These are phyloP conservation scores for Naganishia friedmannii DNA, from an alignment of 768 basidiomycete species.

Conservation along the genomic window DNA sequence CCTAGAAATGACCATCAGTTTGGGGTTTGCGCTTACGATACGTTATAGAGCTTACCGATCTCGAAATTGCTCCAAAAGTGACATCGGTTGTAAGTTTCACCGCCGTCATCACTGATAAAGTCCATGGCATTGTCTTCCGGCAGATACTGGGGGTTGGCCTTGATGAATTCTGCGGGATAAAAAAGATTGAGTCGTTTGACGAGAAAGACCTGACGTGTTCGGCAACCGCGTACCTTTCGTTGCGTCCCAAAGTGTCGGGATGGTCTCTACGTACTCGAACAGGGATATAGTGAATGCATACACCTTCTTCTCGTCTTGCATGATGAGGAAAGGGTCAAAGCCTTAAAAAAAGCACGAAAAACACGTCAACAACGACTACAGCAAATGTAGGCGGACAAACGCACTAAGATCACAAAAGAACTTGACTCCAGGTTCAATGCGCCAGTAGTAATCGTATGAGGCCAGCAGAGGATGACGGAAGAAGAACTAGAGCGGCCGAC, in stretches of 20 bases:
- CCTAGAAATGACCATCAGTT: not conserved
- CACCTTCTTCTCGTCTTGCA: constrained; percentile 75
- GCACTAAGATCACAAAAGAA: constrained; percentile 67
- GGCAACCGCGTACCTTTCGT: constrained; percentile 61
- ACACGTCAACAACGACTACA: not conserved
- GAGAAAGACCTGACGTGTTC: not conserved
- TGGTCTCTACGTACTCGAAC: constrained; percentile 74
- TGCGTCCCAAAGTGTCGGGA: constrained; percentile 72
- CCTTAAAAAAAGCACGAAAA: constrained; percentile 33
- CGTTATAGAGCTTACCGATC: constrained; percentile 57
- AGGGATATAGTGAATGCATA: constrained; percentile 85
- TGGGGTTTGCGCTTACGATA: not conserved
- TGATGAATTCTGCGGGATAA: constrained; percentile 63
- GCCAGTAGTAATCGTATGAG: constrained; percentile 82
- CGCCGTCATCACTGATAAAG: constrained; percentile 73
- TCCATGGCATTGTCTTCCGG: constrained; percentile 65
- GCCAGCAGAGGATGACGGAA: constrained; percentile 73
- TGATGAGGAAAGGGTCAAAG: constrained; percentile 73
- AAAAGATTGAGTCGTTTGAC: not conserved
- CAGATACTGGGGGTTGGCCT: constrained; percentile 63
- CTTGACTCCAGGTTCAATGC: constrained; percentile 70
- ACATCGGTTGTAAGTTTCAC: constrained; percentile 70
- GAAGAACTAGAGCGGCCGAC: constrained; percentile 85
- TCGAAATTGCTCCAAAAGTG: constrained; percentile 94
- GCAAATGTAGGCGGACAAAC: constrained; percentile 23